Evolutionary conservation across 1,284 basidiomycete species (phyloP), one percentile per base, ranked within the genome.

Genomic region (Ustilago loliicola): DNA sequence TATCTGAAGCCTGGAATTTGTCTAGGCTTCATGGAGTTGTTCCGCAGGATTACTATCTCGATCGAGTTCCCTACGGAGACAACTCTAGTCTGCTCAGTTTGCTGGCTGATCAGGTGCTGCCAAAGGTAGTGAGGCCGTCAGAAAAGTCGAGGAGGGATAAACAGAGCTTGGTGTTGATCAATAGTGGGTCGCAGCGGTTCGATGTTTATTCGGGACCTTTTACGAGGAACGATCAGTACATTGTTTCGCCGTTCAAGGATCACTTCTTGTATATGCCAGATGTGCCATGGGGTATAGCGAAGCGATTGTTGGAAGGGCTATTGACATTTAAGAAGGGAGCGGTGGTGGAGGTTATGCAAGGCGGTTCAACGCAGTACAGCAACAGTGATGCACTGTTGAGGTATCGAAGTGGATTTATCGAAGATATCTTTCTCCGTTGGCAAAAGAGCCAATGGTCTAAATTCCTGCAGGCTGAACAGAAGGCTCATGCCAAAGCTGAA

Each of bases 21-120:
- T 80, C 82, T 11, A 51, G 81, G 1, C 59, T 85, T 55, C 83
- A 77, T 40, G 84, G 84, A 29, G 66, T 71, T 4, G 83, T 79
- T 6, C 83, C 84, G n/a, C 79, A 80, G 11, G 84, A 86, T 57
- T 86, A 85, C 70, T 86, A 80, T 50, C 72, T 86, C 32, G 81
- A 84, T 53, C 73, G 84, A 11, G 77, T 77, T 0, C 66, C 82
- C 15, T 72, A 72, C 30, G 75, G 79, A 38, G 66, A 80, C 53
- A 71, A 64, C 29, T 66, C 67, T 36, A 80, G 81, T 47, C 71
- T 86, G 32, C 69, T 86, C 23, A 80, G 79, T 29, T 67, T 86
- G 19, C 62, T 86, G 11, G 56, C 66, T 3, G 67, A 82, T 36
- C 61, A 75, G 19, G 79, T 86, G 38, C 63, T 86, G 38, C 84